A percentile compares a stretch with the other conserved stretches of the same genome.
These are phyloP conservation scores for Alternaria gansuensis DNA, from an alignment of 2,329 filamentous ascomycete species.

Conservation along the genomic window DNA sequence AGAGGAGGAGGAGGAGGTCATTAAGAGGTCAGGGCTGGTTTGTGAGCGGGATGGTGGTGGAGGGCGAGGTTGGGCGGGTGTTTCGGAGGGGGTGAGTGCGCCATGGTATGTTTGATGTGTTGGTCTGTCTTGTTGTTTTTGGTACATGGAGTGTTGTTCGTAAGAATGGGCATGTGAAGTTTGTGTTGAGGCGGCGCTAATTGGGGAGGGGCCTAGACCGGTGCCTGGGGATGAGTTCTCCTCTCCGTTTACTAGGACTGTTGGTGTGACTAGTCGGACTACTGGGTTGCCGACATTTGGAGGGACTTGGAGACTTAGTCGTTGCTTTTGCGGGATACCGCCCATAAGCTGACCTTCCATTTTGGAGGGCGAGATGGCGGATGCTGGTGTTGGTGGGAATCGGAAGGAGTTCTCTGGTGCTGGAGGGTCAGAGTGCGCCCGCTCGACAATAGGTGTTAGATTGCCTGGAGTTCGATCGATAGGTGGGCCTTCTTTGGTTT, in stretches of 20 bases:
- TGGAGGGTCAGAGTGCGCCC: conserved; percentile 55
- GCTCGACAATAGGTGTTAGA: conserved; percentile 56
- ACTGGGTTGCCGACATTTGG: conserved; percentile 66
- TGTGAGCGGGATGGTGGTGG: conserved; percentile 24
- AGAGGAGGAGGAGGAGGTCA: conserved; percentile 22
- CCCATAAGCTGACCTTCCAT: conserved; percentile 35
- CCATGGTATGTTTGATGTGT: conserved; percentile 37
- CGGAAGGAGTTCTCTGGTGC: conserved; percentile 48
- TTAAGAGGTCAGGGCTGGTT: conserved; percentile 8
- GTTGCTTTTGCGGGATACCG: conserved; percentile 53
- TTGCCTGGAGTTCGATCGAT: conserved; percentile 56
- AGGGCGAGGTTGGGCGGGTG: conserved; percentile 36
- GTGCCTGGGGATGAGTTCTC: conserved; percentile 41
- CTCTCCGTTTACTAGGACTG: conserved; percentile 64
- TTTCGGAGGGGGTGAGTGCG: conserved; percentile 43
- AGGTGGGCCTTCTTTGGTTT: conserved; percentile 58
- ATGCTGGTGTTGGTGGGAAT: conserved; percentile 53
- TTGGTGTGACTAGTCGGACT: conserved; percentile 68
- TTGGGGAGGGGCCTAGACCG: conserved; percentile 36
- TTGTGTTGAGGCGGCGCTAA: conserved; percentile 33
- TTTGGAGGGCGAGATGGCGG: conserved; percentile 45
- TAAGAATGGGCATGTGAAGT: conserved; percentile 33
- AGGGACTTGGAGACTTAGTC: conserved; percentile 70
- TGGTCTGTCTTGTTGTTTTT: conserved; percentile 30
- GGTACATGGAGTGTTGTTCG: conserved; percentile 24